Evolutionary conservation across 1,284 basidiomycete genomes (phyloP).

Genomic region (Porphyrellus sp.): DNA sequence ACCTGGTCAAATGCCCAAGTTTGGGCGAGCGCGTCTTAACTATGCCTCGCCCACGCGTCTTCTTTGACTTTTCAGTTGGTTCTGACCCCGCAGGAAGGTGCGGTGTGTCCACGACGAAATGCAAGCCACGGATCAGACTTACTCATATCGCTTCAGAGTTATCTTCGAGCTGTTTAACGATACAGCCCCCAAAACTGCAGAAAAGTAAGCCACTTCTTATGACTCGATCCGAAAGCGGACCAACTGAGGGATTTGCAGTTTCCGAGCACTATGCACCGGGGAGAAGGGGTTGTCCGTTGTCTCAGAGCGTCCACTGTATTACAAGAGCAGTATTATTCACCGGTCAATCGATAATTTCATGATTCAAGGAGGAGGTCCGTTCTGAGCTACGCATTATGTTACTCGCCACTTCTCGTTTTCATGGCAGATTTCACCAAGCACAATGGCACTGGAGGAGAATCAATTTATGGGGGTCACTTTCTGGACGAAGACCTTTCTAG

Average conservation of each 20-base stretch:
- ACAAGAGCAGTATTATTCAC: conserved; percentile 78
- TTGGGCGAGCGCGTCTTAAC: not conserved
- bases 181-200: conserved; percentile 76
- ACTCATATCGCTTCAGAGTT: conserved; percentile 43
- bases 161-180: conserved; percentile 82
- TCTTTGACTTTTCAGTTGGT: conserved; percentile 63
- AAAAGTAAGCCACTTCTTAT: conserved; percentile 60
- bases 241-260: conserved; percentile 46
- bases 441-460: conserved; percentile 81
- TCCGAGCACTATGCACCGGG: conserved; percentile 85
- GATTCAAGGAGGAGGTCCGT: conserved; percentile 76
- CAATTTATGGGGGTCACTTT: conserved; percentile 75
- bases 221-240: not conserved
- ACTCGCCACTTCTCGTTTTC: conserved; percentile 1
- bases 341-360: conserved; percentile 84
- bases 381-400: not conserved
- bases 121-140: not conserved
- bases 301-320: conserved; percentile 70
- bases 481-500: conserved; percentile 72
- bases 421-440: conserved; percentile 73
- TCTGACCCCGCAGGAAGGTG: conserved; percentile 58
- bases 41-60: conserved; percentile 54
- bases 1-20: not conserved
- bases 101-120: not conserved
- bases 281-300: conserved; percentile 70